These are phyloP conservation scores for Cymodocea nodosa DNA, from an alignment of 116 monocot genomes.

Conservation along the genomic window DNA sequence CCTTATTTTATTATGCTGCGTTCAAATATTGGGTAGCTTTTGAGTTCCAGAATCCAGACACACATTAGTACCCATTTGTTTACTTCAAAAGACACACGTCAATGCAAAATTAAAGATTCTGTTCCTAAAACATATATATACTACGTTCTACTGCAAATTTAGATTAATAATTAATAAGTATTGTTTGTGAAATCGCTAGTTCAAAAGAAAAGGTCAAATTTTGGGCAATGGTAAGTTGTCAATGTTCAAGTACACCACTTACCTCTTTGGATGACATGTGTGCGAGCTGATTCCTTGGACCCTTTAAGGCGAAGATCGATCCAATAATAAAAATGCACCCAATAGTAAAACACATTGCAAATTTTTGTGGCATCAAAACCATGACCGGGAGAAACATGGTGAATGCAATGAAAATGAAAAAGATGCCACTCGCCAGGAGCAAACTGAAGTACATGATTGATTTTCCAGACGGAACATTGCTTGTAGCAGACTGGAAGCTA, in stretches of 20 bases:
- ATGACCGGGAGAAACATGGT: constrained; percentile 93
- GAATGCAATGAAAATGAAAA: constrained; percentile 86
- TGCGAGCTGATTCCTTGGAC: constrained; percentile 76
- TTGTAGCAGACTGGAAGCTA: constrained; percentile 75
- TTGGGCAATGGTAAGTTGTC: too few relatives aligned
- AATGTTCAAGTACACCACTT: background rate
- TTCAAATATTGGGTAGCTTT: too few relatives aligned
- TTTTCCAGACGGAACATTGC: constrained; percentile 82
- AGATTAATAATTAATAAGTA: too few relatives aligned
- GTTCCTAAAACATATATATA: too few relatives aligned
- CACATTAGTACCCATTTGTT: too few relatives aligned
- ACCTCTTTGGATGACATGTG: constrained; percentile 98
- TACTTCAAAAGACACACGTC: too few relatives aligned
- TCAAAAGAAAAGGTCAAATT: too few relatives aligned
- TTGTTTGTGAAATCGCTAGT: too few relatives aligned
- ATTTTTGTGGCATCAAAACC: constrained; percentile 97
- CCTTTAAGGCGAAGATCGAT: constrained; percentile 95
- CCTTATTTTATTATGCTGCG: too few relatives aligned
- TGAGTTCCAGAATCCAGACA: too few relatives aligned
- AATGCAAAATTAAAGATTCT: too few relatives aligned
- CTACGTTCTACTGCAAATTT: too few relatives aligned
- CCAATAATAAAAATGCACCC: constrained; percentile 92
- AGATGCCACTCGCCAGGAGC: constrained; percentile 71
- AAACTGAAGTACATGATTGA: constrained; percentile 90
- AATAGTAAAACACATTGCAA: constrained; percentile 88